These are phyloP conservation scores for Aspergillus bombycis DNA, from an alignment of 2,329 filamentous ascomycete genomes.

Conservation along the genomic window DNA sequence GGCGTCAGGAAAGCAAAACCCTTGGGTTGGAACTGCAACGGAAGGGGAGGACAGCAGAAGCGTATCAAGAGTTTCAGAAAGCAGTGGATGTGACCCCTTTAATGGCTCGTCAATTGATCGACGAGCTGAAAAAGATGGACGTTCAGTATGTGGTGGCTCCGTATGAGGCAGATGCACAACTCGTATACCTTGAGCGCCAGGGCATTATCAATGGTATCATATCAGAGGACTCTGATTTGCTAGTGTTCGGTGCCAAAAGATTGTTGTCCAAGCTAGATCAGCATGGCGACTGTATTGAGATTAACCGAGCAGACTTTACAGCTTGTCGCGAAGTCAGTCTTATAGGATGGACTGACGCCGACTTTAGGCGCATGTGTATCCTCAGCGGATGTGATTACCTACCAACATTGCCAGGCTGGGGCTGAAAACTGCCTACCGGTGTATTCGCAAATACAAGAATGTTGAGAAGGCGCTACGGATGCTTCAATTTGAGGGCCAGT, in stretches of 20 bases:
- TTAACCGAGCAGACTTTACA: constrained; percentile 86
- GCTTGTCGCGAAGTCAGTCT: constrained; percentile 85
- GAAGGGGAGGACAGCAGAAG: constrained; percentile 78
- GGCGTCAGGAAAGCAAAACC: constrained; percentile 75
- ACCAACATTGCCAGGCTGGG: constrained; percentile 81
- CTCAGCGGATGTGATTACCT: constrained; percentile 96
- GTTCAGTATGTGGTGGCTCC: constrained; percentile 92
- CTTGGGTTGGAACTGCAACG: constrained; percentile 77
- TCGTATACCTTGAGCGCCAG: constrained; percentile 87
- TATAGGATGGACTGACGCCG: constrained; percentile 86
- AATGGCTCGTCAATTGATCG: constrained; percentile 91
- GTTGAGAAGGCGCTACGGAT: constrained; percentile 80
- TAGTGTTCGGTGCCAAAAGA: constrained; percentile 91
- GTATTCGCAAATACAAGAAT: constrained; percentile 86
- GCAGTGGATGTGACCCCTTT: constrained; percentile 93
- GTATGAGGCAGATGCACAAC: constrained; percentile 96
- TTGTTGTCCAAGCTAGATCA: constrained; percentile 93
- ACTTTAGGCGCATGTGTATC: constrained; percentile 95
- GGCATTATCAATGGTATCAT: constrained; percentile 85
- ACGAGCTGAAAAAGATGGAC: constrained; percentile 79
- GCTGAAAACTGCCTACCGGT: constrained; percentile 87
- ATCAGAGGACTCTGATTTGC: constrained; percentile 92
- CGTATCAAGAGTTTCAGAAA: constrained; percentile 87
- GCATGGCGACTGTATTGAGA: constrained; percentile 89
- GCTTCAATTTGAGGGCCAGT: constrained; percentile 87